Evolutionary conservation across 2,329 filamentous ascomycete species (phyloP).

Genomic region (Phialophora macrospora): DNA sequence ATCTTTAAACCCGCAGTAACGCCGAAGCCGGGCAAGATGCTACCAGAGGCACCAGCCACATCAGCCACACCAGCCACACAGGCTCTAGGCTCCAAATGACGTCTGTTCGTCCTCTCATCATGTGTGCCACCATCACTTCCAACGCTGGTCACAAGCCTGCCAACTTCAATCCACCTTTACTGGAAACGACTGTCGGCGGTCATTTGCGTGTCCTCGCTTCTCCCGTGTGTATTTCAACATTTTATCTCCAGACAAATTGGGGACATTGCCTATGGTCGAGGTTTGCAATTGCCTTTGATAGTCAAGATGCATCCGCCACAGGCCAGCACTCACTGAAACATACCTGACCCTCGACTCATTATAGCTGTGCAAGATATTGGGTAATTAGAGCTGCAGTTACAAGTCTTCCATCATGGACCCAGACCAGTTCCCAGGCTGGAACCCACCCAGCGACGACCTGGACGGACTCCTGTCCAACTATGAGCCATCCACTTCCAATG

Average conservation of each 20-base stretch:
- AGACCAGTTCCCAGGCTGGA: constrained; percentile 29
- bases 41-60: background rate
- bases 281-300: background rate
- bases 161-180: background rate
- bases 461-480: constrained; percentile 25
- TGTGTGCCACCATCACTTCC: background rate
- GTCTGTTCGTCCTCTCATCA: background rate
- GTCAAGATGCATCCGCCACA: background rate
- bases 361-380: background rate
- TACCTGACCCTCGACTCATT: background rate
- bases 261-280: background rate
- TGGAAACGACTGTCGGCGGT: background rate
- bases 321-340: background rate
- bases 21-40: background rate
- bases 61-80: background rate
- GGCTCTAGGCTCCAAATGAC: background rate
- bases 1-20: constrained; percentile 3
- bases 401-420: constrained; percentile 23
- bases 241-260: background rate
- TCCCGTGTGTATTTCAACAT: background rate
- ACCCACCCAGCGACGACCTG: constrained; percentile 26
- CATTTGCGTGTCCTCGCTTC: background rate
- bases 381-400: background rate
- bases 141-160: constrained; percentile 1
- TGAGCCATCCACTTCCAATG: constrained; percentile 14